These are phyloP conservation scores for Megacollybia platyphylla DNA, from an alignment of 1,284 basidiomycete genomes.

Conservation along the genomic window DNA sequence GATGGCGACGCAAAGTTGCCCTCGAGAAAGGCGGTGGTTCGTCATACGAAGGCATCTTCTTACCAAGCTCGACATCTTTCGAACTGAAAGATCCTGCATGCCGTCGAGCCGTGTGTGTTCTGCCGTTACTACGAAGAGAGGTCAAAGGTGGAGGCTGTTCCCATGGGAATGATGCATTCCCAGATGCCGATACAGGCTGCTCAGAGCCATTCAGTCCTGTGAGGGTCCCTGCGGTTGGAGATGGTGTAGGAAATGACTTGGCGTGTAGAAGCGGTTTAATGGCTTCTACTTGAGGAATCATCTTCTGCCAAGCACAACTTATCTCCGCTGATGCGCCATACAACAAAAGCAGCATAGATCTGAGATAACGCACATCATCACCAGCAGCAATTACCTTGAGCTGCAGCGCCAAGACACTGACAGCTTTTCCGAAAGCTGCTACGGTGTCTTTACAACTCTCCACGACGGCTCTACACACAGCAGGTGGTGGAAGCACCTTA, in stretches of 20 bases:
- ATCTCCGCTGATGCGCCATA: conserved; percentile 90
- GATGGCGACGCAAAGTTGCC: conserved; percentile 29
- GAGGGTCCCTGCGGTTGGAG: conserved; percentile 10
- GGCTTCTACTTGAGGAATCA: conserved; percentile 63
- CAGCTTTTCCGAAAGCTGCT: conserved; percentile 76
- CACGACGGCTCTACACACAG: conserved; percentile 70
- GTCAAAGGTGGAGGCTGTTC: conserved; percentile 11
- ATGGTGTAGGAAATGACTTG: conserved; percentile 16
- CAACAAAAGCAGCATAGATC: conserved; percentile 80
- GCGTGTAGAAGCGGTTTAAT: conserved; percentile 53
- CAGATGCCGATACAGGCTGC: conserved; percentile 10
- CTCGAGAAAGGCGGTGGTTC: conserved; percentile 21
- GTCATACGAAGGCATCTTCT: conserved; percentile 59
- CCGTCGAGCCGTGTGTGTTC: conserved; percentile 52
- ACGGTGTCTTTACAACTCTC: conserved; percentile 82
- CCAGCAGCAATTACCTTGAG: conserved; percentile 64
- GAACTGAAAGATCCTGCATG: conserved; percentile 90
- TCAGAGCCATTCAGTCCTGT: conserved; percentile 9
- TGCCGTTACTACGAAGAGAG: conserved; percentile 15
- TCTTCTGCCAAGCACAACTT: conserved; percentile 72
- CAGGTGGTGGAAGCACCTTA: conserved; percentile 53
- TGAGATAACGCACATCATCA: conserved; percentile 80
- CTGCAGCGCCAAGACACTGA: conserved; percentile 75
- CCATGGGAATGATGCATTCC: conserved; percentile 3
- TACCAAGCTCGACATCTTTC: conserved; percentile 84